These are phyloP conservation scores for Hortiboletus flavorubellus DNA, from an alignment of 768 basidiomycete genomes.

Conservation along the genomic window DNA sequence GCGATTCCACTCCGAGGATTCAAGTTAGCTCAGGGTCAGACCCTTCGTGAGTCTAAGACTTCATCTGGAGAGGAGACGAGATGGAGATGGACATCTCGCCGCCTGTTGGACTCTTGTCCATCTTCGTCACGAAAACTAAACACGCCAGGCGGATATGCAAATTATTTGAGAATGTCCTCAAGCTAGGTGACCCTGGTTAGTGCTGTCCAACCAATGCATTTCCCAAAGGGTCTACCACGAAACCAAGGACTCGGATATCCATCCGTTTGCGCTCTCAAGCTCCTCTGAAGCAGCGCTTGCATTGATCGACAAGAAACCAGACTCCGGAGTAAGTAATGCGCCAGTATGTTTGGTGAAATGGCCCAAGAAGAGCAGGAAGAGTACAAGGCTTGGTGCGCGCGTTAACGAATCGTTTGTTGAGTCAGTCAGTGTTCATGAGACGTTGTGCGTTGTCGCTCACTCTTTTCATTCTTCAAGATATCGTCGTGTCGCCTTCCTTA, in stretches of 20 bases:
- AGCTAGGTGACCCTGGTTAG: slow-evolving; percentile 26
- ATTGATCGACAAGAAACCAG: not conserved
- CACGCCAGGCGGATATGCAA: slow-evolving; percentile 55
- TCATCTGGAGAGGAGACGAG: slow-evolving; percentile 26
- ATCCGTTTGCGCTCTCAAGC: slow-evolving; percentile 34
- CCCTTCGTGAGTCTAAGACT: not conserved
- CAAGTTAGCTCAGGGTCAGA: slow-evolving; percentile 33
- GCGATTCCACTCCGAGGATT: slow-evolving; percentile 34
- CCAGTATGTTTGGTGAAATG: slow-evolving; percentile 72
- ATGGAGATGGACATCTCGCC: slow-evolving; percentile 15
- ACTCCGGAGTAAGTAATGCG: slow-evolving; percentile 18
- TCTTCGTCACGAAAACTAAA: slow-evolving; percentile 17
- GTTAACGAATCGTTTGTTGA: slow-evolving; percentile 65
- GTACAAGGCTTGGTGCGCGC: slow-evolving; percentile 69
- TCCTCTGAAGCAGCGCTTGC: slow-evolving; percentile 36
- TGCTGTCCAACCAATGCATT: slow-evolving; percentile 8
- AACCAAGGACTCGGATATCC: slow-evolving; percentile 24
- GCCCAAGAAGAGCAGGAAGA: slow-evolving; percentile 86
- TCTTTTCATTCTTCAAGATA: slow-evolving; percentile 43
- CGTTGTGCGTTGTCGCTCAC: not conserved
- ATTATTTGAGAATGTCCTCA: slow-evolving; percentile 61
- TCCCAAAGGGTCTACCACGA: slow-evolving; percentile 22
- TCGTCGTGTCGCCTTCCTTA: slow-evolving; percentile 81
- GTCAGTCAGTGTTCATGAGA: slow-evolving; percentile 38
- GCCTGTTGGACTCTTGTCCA: slow-evolving; percentile 10